Conservation (phyloP, 805 yeast species). For the Pichia gijzeniarum region DNA sequence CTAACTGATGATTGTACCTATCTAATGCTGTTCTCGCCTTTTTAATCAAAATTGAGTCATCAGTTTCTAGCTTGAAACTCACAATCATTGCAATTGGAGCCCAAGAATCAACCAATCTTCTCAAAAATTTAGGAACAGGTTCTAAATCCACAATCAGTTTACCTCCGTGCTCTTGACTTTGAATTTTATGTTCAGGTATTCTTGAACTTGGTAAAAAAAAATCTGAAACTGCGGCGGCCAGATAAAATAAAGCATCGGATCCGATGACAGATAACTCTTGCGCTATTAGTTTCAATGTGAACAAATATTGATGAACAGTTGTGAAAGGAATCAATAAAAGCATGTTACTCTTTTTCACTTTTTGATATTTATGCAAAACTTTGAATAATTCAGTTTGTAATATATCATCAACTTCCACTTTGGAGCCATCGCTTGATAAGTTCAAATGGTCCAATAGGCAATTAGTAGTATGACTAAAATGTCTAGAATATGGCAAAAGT, state of each 20-base stretch:
- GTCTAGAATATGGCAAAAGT: slow-evolving; percentile 86
- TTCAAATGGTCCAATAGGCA: slow-evolving; percentile 80
- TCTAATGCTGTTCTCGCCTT: slow-evolving; percentile 77
- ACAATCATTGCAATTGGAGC: slow-evolving; percentile 93
- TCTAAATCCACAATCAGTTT: slow-evolving; percentile 80
- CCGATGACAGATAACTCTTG: slow-evolving; percentile 50
- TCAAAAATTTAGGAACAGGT: slow-evolving; percentile 92
- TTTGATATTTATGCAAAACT: slow-evolving; percentile 49
- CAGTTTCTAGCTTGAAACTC: slow-evolving; percentile 92
- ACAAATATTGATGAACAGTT: slow-evolving; percentile 89
- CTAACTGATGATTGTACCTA: slow-evolving; percentile 87
- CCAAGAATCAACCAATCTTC: slow-evolving; percentile 87
- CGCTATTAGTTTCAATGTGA: slow-evolving; percentile 68
- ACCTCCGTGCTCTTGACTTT: slow-evolving; percentile 64
- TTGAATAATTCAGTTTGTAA: slow-evolving; percentile 56
- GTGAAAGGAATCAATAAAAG: slow-evolving; percentile 82
- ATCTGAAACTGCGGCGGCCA: slow-evolving; percentile 98
- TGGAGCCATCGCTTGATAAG: slow-evolving; percentile 38
- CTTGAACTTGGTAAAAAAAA: slow-evolving; percentile 84
- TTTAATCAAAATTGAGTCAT: slow-evolving; percentile 54
- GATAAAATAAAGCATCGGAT: slow-evolving; percentile 62
- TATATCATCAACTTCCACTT: slow-evolving; percentile 53
- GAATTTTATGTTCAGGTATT: slow-evolving; percentile 92
- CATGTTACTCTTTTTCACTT: slow-evolving; percentile 43
- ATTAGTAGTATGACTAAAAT: slow-evolving; percentile 75